Conservation (phyloP, 1,284 basidiomycete species). For the Trichosporon sp. region DNA sequence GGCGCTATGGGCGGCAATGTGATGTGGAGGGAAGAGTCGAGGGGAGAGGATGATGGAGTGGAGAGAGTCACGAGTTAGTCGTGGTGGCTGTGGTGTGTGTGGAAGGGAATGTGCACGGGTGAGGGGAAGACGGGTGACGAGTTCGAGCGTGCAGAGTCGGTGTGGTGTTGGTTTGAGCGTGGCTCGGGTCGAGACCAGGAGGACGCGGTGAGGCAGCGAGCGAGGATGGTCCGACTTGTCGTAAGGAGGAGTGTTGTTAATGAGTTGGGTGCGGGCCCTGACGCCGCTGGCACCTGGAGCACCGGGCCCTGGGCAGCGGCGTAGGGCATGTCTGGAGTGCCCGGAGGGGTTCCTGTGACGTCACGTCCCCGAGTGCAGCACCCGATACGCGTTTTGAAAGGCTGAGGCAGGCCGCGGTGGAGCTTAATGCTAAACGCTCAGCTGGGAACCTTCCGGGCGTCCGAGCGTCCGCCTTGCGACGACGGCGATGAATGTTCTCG, state of each 20-base stretch:
- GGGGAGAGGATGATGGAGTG: not conserved
- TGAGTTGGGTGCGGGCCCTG: not conserved
- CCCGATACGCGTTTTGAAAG: not conserved
- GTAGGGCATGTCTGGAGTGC: not conserved
- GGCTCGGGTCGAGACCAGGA: not conserved
- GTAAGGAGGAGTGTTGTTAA: not conserved
- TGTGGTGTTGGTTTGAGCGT: not conserved
- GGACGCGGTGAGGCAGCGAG: not conserved
- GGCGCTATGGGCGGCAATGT: not conserved
- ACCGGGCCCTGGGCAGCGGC: not conserved
- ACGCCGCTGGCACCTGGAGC: not conserved
- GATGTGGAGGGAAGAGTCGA: not conserved
- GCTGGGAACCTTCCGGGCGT: not conserved
- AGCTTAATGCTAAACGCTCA: not conserved
- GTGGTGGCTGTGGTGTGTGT: not conserved
- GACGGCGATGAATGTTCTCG: not conserved
- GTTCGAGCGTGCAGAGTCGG: not conserved
- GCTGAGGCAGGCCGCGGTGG: not conserved
- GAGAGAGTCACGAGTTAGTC: not conserved
- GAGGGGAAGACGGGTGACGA: not conserved
- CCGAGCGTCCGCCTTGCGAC: not conserved
- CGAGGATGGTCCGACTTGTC: not conserved
- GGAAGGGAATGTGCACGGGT: too few species aligned
- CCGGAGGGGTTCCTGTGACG: not conserved
- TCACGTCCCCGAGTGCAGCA: not conserved